Percentiles rank a stretch among this genome's conserved stretches.
phyloP scores from a whole-genome alignment of 169 alveolate species.

The Theileria sp. region DNA sequence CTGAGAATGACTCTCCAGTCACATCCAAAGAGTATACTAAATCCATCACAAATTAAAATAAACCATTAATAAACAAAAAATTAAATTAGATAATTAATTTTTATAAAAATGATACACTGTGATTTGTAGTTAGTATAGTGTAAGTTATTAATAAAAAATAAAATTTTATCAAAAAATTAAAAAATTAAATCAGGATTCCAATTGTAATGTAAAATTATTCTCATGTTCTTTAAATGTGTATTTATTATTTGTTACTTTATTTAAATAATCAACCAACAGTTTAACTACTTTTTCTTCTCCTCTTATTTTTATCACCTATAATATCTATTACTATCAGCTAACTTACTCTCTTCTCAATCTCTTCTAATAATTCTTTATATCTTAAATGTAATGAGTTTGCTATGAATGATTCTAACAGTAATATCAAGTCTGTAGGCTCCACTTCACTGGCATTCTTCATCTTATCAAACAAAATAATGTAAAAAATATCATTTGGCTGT shows the following conservation, averaged over 20 bases:
- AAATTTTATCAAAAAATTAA: background rate
- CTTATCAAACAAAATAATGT: conserved; percentile 18
- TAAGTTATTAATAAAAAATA: background rate
- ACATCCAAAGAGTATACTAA: conserved; percentile 42
- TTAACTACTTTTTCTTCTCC: conserved; percentile 6
- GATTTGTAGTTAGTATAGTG: background rate
- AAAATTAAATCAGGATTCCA: background rate
- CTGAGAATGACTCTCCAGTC: conserved; percentile 52
- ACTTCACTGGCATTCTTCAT: conserved; percentile 21
- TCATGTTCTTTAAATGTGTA: conserved; percentile 13
- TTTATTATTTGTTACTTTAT: conserved; percentile 1
- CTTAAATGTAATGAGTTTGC: conserved; percentile 42
- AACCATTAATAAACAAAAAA: background rate
- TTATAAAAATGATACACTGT: background rate
- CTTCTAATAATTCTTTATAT: conserved; percentile 25
- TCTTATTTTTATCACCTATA: background rate
- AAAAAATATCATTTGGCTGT: conserved; percentile 33
- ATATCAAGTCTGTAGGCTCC: conserved; percentile 37
- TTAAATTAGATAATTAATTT: no score
- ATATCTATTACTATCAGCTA: background rate
- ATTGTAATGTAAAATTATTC: background rate
- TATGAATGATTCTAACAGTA: conserved; percentile 41
- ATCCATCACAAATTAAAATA: background rate
- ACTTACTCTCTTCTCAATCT: conserved; percentile 31
- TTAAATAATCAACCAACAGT: background rate